Evolutionary conservation across 1,139 yeast genomes (phyloP), one percentile per base, ranked within the genome.

Genomic region (Saccharomyces hybrid): DNA sequence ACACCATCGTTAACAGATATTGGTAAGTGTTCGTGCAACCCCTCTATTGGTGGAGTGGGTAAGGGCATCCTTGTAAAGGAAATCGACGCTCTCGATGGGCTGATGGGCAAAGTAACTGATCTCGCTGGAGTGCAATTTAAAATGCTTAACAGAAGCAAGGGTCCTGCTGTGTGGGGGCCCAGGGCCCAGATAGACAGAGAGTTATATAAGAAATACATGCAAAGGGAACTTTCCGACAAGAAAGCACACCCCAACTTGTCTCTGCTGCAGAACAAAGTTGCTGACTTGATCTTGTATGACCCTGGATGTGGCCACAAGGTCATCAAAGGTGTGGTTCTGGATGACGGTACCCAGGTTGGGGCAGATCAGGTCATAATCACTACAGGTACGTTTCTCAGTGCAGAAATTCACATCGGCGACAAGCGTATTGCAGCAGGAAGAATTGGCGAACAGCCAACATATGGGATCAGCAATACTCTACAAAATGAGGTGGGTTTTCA

Each of bases 101-200:
- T 93, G 0, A 83, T 95, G 5, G 84, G 93, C 0, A 75, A 81
- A 56, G 81, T 93, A 16, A 91, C 95, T 2, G 99, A 95, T 70
- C 76, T 79, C 62, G 96, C 99, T 0, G 99, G 99, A 0, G 88
- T 91, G 42, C 96, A 91, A 68, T 95, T 85, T 71, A 89, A 88
- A 67, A 83, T 90, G 56, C 75, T 95, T 57, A 95, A 95, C 69
- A 79, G 85, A 49, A 86, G 96, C 2, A 81, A 89, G 61, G 99
- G 99, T 0, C 89, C 98, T 0, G 99, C 99, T 0, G 99, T 91
- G 1, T 96, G 97, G 88, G 99, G 99, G 0, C 98, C 98, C 5
- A 73, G 99, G 56, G 97, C 97, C 1, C 99, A 95, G 69, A 93
- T 95, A 32, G 99, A 95, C 69, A 75, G 99, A 58, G 75, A 81